phyloP scores from a whole-genome alignment of 139 green algal genomes.

The Eudorina sp. region DNA sequence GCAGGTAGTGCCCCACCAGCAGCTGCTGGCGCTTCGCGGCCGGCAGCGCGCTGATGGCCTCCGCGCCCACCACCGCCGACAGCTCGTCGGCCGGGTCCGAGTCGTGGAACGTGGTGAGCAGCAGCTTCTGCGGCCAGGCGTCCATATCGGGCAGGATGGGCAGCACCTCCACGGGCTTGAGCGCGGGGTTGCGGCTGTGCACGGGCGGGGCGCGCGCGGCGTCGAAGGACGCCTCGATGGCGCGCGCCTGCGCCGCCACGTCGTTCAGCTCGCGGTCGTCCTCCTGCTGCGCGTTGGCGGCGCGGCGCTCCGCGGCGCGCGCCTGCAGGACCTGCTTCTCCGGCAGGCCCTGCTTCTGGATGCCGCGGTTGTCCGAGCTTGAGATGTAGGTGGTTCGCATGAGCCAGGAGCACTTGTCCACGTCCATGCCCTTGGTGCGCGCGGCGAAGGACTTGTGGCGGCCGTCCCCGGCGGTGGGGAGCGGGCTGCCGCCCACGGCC shows the following conservation, averaged over 20 bases:
- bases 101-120: slow-evolving; percentile 60
- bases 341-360: slow-evolving; percentile 30
- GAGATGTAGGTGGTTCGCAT: slow-evolving; percentile 55
- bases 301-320: slow-evolving; percentile 36
- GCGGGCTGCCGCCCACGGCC: slow-evolving; percentile 1
- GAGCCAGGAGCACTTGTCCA: slow-evolving; percentile 44
- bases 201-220: slow-evolving; percentile 64
- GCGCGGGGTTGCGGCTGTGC: slow-evolving; percentile 70
- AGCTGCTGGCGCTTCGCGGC: slow-evolving; percentile 9
- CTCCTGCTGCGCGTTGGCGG: background rate
- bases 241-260: slow-evolving; percentile 26
- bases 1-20: slow-evolving; percentile 49
- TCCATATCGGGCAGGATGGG: slow-evolving; percentile 62
- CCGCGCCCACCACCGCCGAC: background rate
- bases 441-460: slow-evolving; percentile 38
- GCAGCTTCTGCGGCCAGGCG: slow-evolving; percentile 55
- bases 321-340: slow-evolving; percentile 48
- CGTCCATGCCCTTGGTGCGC: slow-evolving; percentile 31
- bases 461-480: slow-evolving; percentile 6
- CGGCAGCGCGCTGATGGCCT: background rate
- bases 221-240: slow-evolving; percentile 74
- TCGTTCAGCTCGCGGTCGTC: slow-evolving; percentile 47
- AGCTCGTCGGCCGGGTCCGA: slow-evolving; percentile 38
- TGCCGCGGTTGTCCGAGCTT: slow-evolving; percentile 21
- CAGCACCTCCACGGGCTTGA: slow-evolving; percentile 70